A percentile compares a stretch with the other conserved stretches of the same genome.
phyloP scores from a whole-genome alignment of 148 eudicot genomes.

The Rhododendron williamsianum region DNA sequence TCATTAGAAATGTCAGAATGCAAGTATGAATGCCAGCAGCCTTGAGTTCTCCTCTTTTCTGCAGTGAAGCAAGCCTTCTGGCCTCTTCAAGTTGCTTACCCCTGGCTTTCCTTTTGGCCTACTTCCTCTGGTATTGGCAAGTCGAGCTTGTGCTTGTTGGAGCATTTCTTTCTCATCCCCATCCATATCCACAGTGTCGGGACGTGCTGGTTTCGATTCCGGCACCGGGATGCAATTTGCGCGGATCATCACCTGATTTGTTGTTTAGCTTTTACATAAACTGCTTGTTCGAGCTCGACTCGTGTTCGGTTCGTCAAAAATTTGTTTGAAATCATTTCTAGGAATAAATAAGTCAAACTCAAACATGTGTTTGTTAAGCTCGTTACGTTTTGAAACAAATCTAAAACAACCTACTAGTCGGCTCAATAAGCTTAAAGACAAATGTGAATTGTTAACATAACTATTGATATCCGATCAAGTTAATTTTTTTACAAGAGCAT shows the following conservation, averaged over 20 bases:
- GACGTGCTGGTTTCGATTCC: constrained; percentile 94
- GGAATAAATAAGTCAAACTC: no score
- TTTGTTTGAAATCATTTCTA: no score
- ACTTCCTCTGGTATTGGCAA: constrained; percentile 89
- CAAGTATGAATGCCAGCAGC: constrained; percentile 82
- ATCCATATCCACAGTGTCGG: constrained; percentile 98
- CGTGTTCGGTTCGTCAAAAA: no score
- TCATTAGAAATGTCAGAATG: constrained; percentile 54
- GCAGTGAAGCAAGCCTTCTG: constrained; percentile 92
- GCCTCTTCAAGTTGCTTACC: constrained; percentile 97
- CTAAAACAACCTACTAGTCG: no score
- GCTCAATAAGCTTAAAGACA: no score
- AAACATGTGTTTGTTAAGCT: no score
- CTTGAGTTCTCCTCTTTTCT: constrained; percentile 91
- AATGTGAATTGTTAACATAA: no score
- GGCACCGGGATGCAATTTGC: constrained; percentile 73
- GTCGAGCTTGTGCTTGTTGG: constrained; percentile 87
- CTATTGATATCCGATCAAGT: no score
- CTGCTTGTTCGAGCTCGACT: no score
- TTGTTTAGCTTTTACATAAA: no score
- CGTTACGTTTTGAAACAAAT: no score
- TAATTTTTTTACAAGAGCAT: no score
- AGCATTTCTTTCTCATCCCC: constrained; percentile 99
- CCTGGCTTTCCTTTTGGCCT: constrained; percentile 86
- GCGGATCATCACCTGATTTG: constrained; percentile 49